phyloP scores from a whole-genome alignment of 495 filamentous ascomycete genomes.

The Penicillium crystallinum region DNA sequence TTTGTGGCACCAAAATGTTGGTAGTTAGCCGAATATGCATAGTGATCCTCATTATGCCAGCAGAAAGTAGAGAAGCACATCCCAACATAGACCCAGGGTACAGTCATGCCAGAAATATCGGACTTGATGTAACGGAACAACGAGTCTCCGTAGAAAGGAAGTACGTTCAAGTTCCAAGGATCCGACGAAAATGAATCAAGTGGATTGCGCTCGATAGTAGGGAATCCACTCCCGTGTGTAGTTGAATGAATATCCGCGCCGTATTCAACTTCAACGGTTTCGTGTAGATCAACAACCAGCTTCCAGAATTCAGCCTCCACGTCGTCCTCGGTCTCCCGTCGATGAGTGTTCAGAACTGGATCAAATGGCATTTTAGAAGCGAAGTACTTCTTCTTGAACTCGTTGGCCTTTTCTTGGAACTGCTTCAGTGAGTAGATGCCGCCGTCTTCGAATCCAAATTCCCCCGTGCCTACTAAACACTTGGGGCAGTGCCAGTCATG shows the following conservation, averaged over 20 bases:
- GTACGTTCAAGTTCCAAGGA: slow-evolving; percentile 93
- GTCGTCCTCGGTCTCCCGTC: slow-evolving; percentile 87
- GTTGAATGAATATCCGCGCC: slow-evolving; percentile 98
- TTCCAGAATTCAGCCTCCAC: slow-evolving; percentile 97
- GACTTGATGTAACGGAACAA: slow-evolving; percentile 96
- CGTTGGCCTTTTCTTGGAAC: slow-evolving; percentile 92
- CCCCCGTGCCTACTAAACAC: slow-evolving; percentile 92
- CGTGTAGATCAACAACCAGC: slow-evolving; percentile 83
- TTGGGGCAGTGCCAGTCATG: slow-evolving; percentile 95
- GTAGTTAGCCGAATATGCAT: slow-evolving; percentile 96
- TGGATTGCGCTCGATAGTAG: slow-evolving; percentile 88
- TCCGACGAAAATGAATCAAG: slow-evolving; percentile 78
- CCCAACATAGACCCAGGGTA: slow-evolving; percentile 99
- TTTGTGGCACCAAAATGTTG: slow-evolving; percentile 98
- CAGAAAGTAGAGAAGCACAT: slow-evolving; percentile 99
- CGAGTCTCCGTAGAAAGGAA: slow-evolving; percentile 86
- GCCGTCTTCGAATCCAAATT: slow-evolving; percentile 97
- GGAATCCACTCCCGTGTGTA: slow-evolving; percentile 96
- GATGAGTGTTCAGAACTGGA: slow-evolving; percentile 69
- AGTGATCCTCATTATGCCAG: slow-evolving; percentile 99
- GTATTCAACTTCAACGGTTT: slow-evolving; percentile 97
- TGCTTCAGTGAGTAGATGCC: slow-evolving; percentile 92
- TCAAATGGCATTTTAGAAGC: slow-evolving; percentile 87
- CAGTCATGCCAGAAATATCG: slow-evolving; percentile 99
- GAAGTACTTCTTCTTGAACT: slow-evolving; percentile 93